Percentiles rank a stretch among this genome's conserved stretches.
Conservation (phyloP, 1,139 yeast species). For the Hyphopichia fennica region DNA sequence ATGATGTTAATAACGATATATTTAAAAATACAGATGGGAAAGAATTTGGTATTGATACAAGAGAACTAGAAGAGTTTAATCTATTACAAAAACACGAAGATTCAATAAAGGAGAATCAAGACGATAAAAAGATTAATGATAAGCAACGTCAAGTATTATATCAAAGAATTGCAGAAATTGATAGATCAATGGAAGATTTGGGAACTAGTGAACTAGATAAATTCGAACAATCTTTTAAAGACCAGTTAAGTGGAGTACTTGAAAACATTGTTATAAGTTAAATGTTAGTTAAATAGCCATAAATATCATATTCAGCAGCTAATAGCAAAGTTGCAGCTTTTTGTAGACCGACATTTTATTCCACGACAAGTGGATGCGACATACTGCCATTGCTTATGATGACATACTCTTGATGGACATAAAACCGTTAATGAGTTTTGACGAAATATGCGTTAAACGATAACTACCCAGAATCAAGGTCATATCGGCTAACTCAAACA, state of each 20-base stretch:
- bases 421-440: no score
- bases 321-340: no score
- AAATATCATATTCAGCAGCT: no score
- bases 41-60: conserved; percentile 60
- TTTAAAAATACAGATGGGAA: conserved; percentile 38
- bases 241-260: conserved; percentile 5
- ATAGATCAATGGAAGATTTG: conserved; percentile 7
- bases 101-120: neutral
- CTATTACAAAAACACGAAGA: conserved; percentile 20
- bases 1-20: conserved; percentile 42
- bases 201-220: conserved; percentile 32
- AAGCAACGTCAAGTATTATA: conserved; percentile 9
- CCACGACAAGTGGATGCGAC: no score
- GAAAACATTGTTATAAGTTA: neutral
- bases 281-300: no score
- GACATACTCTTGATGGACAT: no score
- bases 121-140: conserved; percentile 9
- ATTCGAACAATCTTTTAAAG: conserved; percentile 14
- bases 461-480: no score
- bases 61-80: conserved; percentile 61
- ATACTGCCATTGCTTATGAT: no score
- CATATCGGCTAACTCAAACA: no score
- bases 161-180: conserved; percentile 15
- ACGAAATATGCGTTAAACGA: no score
- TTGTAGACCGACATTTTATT: no score